Percentiles rank a stretch among this genome's conserved stretches.
Conservation (phyloP, 352 stramenopile species). For the Lagenidium sp. region DNA sequence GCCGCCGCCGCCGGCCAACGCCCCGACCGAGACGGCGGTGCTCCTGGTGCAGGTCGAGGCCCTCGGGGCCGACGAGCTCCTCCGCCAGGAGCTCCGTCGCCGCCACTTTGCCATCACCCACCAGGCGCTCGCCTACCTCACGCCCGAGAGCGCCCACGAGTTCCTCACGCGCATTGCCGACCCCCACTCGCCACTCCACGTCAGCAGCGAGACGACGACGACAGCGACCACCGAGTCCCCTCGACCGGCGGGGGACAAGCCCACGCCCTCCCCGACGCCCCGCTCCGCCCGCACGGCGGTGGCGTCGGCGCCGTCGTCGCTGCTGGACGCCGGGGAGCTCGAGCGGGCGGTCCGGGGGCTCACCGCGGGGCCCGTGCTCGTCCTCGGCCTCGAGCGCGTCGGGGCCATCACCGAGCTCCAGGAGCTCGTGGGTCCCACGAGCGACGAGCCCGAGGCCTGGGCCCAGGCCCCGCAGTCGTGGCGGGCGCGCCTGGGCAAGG, state of each 20-base stretch:
- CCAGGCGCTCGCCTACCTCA: constrained; percentile 34
- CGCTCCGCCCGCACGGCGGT: constrained; percentile 1
- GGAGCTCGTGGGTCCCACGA: constrained; percentile 35
- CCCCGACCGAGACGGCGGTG: constrained; percentile 24
- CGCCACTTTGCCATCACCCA: constrained; percentile 34
- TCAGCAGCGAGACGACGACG: not conserved
- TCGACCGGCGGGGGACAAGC: not conserved
- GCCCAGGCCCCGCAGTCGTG: constrained; percentile 9
- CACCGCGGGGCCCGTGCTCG: constrained; percentile 25
- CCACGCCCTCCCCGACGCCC: not conserved
- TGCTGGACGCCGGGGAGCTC: constrained; percentile 6
- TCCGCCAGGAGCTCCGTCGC: constrained; percentile 34
- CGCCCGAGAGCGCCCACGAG: constrained; percentile 18
- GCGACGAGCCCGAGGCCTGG: constrained; percentile 16
- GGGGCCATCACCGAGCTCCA: constrained; percentile 39
- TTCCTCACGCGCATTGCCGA: constrained; percentile 35
- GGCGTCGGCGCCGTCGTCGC: not conserved
- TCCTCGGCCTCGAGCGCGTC: constrained; percentile 32
- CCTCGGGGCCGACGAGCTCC: constrained; percentile 38
- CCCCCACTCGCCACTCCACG: constrained; percentile 15
- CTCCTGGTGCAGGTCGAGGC: constrained; percentile 48
- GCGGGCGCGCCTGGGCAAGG: constrained; percentile 33
- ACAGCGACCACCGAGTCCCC: not conserved
- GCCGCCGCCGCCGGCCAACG: not conserved
- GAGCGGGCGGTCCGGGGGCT: constrained; percentile 20